Base-by-base conservation (phyloP, 2,329 filamentous ascomycete species). In the Nothophoma quercina region DNA sequence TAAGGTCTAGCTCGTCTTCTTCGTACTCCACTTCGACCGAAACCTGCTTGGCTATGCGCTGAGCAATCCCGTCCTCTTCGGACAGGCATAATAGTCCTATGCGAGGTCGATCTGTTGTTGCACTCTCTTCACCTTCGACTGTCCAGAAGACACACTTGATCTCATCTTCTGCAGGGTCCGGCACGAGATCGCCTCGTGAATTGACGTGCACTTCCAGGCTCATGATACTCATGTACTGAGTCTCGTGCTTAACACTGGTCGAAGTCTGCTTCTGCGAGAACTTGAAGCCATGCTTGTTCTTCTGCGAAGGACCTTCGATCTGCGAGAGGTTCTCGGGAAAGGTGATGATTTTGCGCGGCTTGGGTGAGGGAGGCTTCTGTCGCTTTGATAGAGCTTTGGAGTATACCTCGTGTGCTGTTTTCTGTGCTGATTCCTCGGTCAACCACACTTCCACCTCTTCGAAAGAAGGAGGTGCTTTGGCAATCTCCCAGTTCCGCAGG, bases 151-250 rank as follows among this genome's bases (percentile, higher is more conserved):
- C 83, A 67, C 89, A 92, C 57, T 89, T 85, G 2, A 99, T 85
- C 63, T 93, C 90, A 70, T 99, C 95, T 62, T 96, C 84, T 62
- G 93, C 91, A 0, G 95, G 95, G 67, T 99, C 92, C 1, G 95
- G 92, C 2, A 91, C 84, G 7, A 97, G 81, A 40, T 85, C 86
- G 6, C 86, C 91, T 49, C 93, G 84, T 4, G 89, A 95, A 63
- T 96, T 96, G 56, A 96, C 88, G 69, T 99, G 93, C 4, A 98
- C 78, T 70, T 99, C 95, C 6, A 99, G 75, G 61, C 92, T 96
- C 90, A 99, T 93, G 15, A 89, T 91, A 62, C 90, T 96, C 95
- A 99, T 98, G 71, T 96, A 96, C 63, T 95, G 90, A 2, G 86
- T 87, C 71, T 96, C 91, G 60, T 93, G 90, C 65, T 91, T 85